These are phyloP conservation scores for Aspergillus awamori DNA, from an alignment of 2,329 filamentous ascomycete genomes.

Conservation along the genomic window DNA sequence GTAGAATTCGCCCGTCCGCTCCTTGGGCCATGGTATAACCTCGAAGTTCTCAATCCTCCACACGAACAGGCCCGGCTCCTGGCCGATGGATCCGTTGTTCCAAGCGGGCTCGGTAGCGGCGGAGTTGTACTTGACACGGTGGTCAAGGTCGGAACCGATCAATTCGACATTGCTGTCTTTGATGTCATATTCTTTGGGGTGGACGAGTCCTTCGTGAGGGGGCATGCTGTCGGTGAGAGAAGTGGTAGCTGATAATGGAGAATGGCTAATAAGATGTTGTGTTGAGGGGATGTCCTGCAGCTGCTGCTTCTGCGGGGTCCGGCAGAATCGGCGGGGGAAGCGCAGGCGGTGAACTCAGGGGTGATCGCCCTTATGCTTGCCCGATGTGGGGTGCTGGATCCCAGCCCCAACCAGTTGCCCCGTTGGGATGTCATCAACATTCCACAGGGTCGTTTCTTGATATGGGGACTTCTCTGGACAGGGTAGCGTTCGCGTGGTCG, in stretches of 20 bases:
- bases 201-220: constrained; percentile 64
- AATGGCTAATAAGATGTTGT: neutral
- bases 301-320: neutral
- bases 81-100: constrained; percentile 61
- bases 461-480: neutral
- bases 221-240: constrained; percentile 50
- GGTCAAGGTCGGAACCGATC: constrained; percentile 66
- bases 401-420: neutral
- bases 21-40: constrained; percentile 63
- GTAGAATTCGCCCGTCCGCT: constrained; percentile 63
- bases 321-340: neutral
- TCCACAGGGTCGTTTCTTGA: no score
- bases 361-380: neutral
- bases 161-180: constrained; percentile 70
- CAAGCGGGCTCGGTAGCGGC: constrained; percentile 68
- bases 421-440: neutral
- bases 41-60: constrained; percentile 71
- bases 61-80: constrained; percentile 58
- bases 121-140: constrained; percentile 68
- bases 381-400: neutral
- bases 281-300: neutral
- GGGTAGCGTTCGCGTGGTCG: neutral
- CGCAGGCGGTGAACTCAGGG: neutral
- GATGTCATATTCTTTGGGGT: constrained; percentile 67
- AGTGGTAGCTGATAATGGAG: neutral